Percentiles rank a stretch among this genome's conserved stretches.
These are phyloP conservation scores for Pichia sp. DNA, from an alignment of 1,139 yeast genomes.

Conservation along the genomic window DNA sequence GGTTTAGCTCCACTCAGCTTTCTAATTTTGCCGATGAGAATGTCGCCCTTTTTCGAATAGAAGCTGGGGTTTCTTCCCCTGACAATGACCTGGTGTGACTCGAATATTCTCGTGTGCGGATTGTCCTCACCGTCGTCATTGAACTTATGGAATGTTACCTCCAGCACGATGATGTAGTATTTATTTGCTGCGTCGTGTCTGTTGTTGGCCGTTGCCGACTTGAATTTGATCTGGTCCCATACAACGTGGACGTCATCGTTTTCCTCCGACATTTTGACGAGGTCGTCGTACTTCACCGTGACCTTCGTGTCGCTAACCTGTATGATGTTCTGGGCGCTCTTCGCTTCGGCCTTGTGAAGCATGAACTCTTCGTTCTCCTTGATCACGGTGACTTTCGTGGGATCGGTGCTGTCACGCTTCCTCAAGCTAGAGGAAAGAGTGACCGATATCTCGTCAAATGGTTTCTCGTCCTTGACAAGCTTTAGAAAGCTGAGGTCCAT, in stretches of 20 bases:
- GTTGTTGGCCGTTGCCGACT: conserved; percentile 19
- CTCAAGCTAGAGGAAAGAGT: conserved; percentile 3
- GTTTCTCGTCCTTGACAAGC: neutral
- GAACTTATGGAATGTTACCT: conserved; percentile 7
- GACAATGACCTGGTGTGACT: conserved; percentile 40
- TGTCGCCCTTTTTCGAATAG: conserved; percentile 43
- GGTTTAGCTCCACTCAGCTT: conserved; percentile 18
- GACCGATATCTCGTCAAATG: neutral
- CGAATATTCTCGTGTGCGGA: conserved; percentile 6
- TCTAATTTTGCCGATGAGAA: conserved; percentile 32
- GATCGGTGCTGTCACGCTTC: neutral
- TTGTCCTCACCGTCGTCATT: conserved; percentile 2
- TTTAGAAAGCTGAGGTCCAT: conserved; percentile 2
- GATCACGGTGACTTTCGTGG: neutral
- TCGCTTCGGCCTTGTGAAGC: neutral
- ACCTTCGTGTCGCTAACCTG: neutral
- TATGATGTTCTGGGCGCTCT: neutral
- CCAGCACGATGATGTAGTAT: conserved; percentile 16
- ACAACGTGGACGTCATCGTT: conserved; percentile 1
- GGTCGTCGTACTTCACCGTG: neutral
- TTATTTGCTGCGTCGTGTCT: conserved; percentile 17
- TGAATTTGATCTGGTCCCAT: conserved; percentile 19
- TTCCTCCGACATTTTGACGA: neutral
- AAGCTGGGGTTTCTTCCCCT: conserved; percentile 50
- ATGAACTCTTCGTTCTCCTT: conserved; percentile 7